A percentile compares a stretch with the other conserved stretches of the same genome.
Conservation (phyloP, 1,139 yeast genomes). For the Saccharomyces pastorianus region DNA sequence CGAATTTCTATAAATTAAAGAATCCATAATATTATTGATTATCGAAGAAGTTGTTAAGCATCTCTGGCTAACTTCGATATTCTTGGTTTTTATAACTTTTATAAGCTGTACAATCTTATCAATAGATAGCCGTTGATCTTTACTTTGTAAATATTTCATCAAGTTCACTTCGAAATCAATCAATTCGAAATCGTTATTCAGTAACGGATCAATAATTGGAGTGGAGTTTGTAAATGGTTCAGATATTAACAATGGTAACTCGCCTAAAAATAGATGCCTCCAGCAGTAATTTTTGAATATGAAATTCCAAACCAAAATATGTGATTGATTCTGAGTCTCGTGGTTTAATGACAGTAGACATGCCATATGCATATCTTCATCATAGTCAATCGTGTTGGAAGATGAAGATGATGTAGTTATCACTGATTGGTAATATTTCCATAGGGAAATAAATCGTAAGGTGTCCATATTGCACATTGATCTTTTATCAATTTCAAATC, state of each 20-base stretch:
- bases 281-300: slow-evolving; percentile 25
- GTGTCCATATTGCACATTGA: slow-evolving; percentile 10
- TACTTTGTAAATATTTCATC: slow-evolving; percentile 23
- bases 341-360: slow-evolving; percentile 22
- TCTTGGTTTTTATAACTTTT: slow-evolving; percentile 16
- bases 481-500: slow-evolving; percentile 17
- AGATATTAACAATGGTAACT: slow-evolving; percentile 18
- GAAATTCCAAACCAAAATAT: slow-evolving; percentile 24
- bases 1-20: slow-evolving; percentile 24
- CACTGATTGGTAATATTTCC: slow-evolving; percentile 20
- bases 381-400: slow-evolving; percentile 12
- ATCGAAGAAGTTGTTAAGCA: slow-evolving; percentile 20
- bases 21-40: slow-evolving; percentile 22
- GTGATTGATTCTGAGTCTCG: slow-evolving; percentile 19
- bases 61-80: slow-evolving; percentile 19
- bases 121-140: slow-evolving; percentile 20
- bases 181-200: slow-evolving; percentile 17
- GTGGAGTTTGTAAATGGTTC: slow-evolving; percentile 17
- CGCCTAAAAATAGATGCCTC: slow-evolving; percentile 27
- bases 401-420: slow-evolving; percentile 12
- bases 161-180: slow-evolving; percentile 18
- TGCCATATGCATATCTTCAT: slow-evolving; percentile 26
- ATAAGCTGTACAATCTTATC: slow-evolving; percentile 14
- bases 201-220: slow-evolving; percentile 22
- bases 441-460: slow-evolving; percentile 18